Evolutionary conservation across 768 basidiomycete genomes (phyloP).

Genomic region (Tricholoma furcatifolium): DNA sequence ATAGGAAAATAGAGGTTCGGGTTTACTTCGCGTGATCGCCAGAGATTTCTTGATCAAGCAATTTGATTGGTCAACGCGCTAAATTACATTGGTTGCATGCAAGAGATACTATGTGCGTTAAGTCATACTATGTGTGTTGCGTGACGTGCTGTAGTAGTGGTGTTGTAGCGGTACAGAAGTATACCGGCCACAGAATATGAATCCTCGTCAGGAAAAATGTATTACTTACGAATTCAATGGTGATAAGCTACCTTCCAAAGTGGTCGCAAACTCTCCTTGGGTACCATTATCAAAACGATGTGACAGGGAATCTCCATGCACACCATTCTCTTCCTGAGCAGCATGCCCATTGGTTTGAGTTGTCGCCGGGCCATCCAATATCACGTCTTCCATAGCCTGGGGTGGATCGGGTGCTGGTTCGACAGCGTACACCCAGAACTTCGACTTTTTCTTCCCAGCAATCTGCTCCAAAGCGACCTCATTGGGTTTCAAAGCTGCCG

Average conservation of each 20-base stretch:
- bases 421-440: conserved; percentile 87
- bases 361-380: conserved; percentile 11
- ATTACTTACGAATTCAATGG: conserved; percentile 37
- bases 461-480: conserved; percentile 76
- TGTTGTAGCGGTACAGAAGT: conserved; percentile 8
- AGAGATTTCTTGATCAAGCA: background rate
- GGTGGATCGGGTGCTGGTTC: conserved; percentile 55
- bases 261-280: conserved; percentile 28
- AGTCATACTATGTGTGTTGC: background rate
- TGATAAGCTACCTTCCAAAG: conserved; percentile 41
- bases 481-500: conserved; percentile 66
- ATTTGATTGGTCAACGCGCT: conserved; percentile 10
- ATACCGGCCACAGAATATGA: conserved; percentile 1
- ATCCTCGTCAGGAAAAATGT: background rate
- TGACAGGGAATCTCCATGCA: conserved; percentile 4
- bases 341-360: conserved; percentile 6
- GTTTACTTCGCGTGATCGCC: background rate
- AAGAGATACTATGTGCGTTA: background rate
- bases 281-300: conserved; percentile 13
- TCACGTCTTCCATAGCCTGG: conserved; percentile 17
- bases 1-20: background rate
- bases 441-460: conserved; percentile 81
- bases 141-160: conserved; percentile 1
- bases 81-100: background rate
- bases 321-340: conserved; percentile 13